Evolutionary conservation across 2,329 filamentous ascomycete species (phyloP), one percentile per base, ranked within the genome.

Genomic region (Bipolaris victoriae): DNA sequence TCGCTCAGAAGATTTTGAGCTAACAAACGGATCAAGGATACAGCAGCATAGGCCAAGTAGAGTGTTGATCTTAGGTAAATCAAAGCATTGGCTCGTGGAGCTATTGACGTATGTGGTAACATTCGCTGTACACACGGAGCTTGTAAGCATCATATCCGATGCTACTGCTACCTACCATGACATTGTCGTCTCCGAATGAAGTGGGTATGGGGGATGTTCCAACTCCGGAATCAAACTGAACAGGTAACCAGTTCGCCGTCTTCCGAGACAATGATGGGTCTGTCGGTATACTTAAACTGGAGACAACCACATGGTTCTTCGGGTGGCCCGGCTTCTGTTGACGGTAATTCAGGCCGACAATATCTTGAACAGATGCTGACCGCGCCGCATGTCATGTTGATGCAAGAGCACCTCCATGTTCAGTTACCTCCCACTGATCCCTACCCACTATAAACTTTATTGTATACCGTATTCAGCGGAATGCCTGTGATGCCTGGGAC

Each of bases 11-110:
- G 52, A 39, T 35, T 9, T 41, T 9, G 36, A 36, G 36, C 61
- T 69, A 41, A 69, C 43, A 13, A 18, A 7, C 9, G 11, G 5
- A 26, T 47, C 35, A 36, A 68, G 66, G 62, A 69, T 36, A 64
- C 64, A 45, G 64, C 58, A 29, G 62, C 58, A 16, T 60, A 61
- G 41, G 49, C 52, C 33, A 61, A 49, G 37, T 61, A 29, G 31
- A 60, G n/a, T 22, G 37, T 48, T 43, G 39, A 57, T 54, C 51
- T 49, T 49, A 54, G 35, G 55, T 48, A 45, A 48, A 49, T 49
- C 22, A 13, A 39, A 11, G 7, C 11, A 16, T n/a, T 35, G 10
- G 20, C 10, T 44, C 43, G 45, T 31, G 45, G 26, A 15, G 39
- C 45, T 33, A 29, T 40, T 10, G 33, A 44, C 41, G 45, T 45